Base-by-base conservation (phyloP, 352 stramenopile genomes). In the Pythium sukuiense region DNA sequence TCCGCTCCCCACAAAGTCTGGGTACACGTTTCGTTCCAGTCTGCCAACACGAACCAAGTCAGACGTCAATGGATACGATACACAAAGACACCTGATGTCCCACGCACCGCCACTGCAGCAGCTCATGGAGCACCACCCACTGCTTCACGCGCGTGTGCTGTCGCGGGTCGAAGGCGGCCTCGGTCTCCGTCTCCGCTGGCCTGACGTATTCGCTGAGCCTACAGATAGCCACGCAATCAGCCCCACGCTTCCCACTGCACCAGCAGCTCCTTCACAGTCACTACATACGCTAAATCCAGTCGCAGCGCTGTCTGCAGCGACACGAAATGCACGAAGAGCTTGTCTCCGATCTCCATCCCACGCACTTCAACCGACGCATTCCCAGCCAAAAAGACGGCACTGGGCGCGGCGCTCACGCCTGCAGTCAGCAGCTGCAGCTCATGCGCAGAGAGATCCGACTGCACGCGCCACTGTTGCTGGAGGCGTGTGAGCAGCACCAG, bases 301-400 rank as follows among this genome's bases (percentile, higher is more conserved):
- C 68, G 68, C 37, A 54, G 4, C 13, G 68, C 41, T 6, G 27
- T n/a, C 6, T 66, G 46, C 5, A 14, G 2, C 6, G 20, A 49
- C 35, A 74, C 68, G 37, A 71, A 65, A 30, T 74, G 68, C n/a
- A 74, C 63, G 37, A 71, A 74, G 29, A 74, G 59, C 48, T 69
- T 70, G 45, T 54, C 39, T 32, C 55, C 58, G 54, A 74, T 65
- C 54, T 57, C 62, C 27, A 74, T 45, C 0, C 43, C 68, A 2
- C 63, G 63, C 52, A 71, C 59, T 32, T 74, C 67, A 41, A 74
- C 54, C 5, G 62, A 32, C 43, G 50, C 6, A 3, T 32, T 20
- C 26, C 24, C 29, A 13, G 14, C 16, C 2, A 11, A 6, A 20
- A 66, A 73, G 9, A 60, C 3, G 16, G 37, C 57, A 18, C 67